Evolutionary conservation across 139 green algal genomes (phyloP), one percentile per base, ranked within the genome.

Genomic region (Auxenochlorella pyrenoidosa): DNA sequence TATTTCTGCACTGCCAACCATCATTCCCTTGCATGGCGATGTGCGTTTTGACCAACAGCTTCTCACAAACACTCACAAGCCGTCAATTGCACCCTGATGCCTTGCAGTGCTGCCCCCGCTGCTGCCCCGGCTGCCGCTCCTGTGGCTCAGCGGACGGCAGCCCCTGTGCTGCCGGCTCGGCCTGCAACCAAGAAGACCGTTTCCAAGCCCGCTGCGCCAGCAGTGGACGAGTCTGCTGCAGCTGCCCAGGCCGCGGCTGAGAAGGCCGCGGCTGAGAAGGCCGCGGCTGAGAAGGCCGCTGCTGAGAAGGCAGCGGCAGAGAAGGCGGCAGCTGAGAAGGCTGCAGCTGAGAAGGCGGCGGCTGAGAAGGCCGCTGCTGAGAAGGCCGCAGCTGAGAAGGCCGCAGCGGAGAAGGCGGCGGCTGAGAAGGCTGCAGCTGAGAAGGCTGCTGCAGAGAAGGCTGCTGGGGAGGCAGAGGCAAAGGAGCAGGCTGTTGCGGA

Each of bases 341-440:
- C 79, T 6, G 58, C 83, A 36, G 38, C 83, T 15, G n/a, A 71
- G 16, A 28, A 54, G 58, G 28, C 24, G 19, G 83, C 75, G 3
- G 66, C 38, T 3, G 84, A 47, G 1, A 54, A 88, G 60, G 75
- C 76, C 4, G 65, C 54, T 12, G 66, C 75, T 5, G 83, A 40
- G 16, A 36, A 36, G 38, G 54, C 54, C 5, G 78, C 78, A 28
- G 51, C 51, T 26, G 51, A n/a, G 19, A 44, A 70, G 22, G 78
- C 78, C 12, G 54, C 79, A 43, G 63, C 54, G 15, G 38, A 75
- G 38, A 59, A n/a, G 59, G 79, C 59, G 2, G 66, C 65, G 1
- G 63, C 63, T 19, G 79, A 79, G 80, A 21, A 54, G 26, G 63
- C 54, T 5, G 82, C 51, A 13, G 82, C 60, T 28, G 63, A 87